Evolutionary conservation across 371 early-diverging fungal genomes (phyloP), one percentile per base, ranked within the genome.

Genomic region (Actinomortierella wolfii): DNA sequence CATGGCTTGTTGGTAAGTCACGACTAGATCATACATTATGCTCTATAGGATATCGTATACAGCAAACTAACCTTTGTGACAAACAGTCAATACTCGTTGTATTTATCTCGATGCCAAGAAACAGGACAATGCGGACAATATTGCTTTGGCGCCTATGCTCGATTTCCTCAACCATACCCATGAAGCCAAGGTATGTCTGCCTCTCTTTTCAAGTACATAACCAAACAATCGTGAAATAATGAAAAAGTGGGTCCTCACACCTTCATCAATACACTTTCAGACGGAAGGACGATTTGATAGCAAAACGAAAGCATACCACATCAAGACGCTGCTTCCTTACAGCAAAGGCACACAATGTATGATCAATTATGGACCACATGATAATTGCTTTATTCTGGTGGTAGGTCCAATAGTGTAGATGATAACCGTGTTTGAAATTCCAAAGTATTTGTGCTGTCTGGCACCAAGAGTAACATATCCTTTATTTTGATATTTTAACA

Each of bases 81-180:
- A 15, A 18, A 25, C 60, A 85, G 86, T 86, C 18, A 86, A 86
- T 59, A 86, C 86, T 1, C 81, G 86, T 56, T 83, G 86, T 56
- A 86, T 86, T 28, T 83, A 84, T 56, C 77, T 86, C 62, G 81
- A 76, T 15, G 76, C 76, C 1, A 76, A 68, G 44, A 74, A 70
- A 52, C 78, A 83, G 59, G 59, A 68, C n/a, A 65, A 67, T 11
- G 70, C 76, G 0, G 80, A 80, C 45, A 82, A 83, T 48, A 83
- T 86, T 53, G 86, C 86, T 25, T 56, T 86, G 52, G 86, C 86
- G 28, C 83, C 84, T 3, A 78, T 84, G 77, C 77, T 86, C 34
- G 86, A 86, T 76, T 86, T 86, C 28, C 77, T 86, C 43, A 86
- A 86, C 66, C 86, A 86, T 60, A 78, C 84, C 5, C 78, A 78